Evolutionary conservation across 306 rosid genomes (phyloP).

Genomic region (Geum urbanum): DNA sequence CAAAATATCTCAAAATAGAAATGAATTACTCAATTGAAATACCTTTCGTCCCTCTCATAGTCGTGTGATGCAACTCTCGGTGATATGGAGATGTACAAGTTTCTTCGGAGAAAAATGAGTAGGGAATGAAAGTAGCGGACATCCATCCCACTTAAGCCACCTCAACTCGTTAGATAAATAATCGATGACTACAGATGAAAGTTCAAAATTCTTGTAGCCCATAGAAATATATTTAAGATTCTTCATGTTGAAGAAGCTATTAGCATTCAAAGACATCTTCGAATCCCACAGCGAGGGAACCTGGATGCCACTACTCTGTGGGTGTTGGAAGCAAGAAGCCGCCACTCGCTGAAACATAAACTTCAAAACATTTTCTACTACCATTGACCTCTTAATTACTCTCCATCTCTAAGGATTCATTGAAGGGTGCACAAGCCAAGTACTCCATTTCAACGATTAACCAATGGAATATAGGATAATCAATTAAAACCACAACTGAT

Average conservation of each 20-base stretch:
- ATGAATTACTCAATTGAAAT: neutral
- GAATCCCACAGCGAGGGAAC: too few relatives aligned
- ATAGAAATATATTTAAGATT: neutral
- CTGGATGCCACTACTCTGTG: too few relatives aligned
- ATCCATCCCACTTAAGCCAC: slow-evolving; percentile 32
- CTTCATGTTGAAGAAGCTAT: slow-evolving; percentile 20
- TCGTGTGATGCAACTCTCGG: slow-evolving; percentile 18
- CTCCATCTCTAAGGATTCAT: too few relatives aligned
- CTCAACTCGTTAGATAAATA: slow-evolving; percentile 20
- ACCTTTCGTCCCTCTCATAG: slow-evolving; percentile 22
- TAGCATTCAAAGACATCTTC: neutral
- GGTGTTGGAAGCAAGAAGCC: too few relatives aligned
- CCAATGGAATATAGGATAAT: too few relatives aligned
- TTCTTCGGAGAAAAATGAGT: slow-evolving; percentile 27
- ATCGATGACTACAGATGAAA: slow-evolving; percentile 5
- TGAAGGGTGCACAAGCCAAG: too few relatives aligned
- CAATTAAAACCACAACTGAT: too few relatives aligned
- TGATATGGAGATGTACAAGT: slow-evolving; percentile 31
- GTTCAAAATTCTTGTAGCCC: too few relatives aligned
- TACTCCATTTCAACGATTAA: too few relatives aligned
- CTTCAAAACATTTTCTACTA: too few relatives aligned
- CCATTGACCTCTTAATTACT: too few relatives aligned
- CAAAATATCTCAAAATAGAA: neutral
- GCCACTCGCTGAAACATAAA: too few relatives aligned
- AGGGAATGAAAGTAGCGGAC: slow-evolving; percentile 31